Conservation (phyloP, 2,329 filamentous ascomycete genomes). For the Phyllachora maydis region DNA sequence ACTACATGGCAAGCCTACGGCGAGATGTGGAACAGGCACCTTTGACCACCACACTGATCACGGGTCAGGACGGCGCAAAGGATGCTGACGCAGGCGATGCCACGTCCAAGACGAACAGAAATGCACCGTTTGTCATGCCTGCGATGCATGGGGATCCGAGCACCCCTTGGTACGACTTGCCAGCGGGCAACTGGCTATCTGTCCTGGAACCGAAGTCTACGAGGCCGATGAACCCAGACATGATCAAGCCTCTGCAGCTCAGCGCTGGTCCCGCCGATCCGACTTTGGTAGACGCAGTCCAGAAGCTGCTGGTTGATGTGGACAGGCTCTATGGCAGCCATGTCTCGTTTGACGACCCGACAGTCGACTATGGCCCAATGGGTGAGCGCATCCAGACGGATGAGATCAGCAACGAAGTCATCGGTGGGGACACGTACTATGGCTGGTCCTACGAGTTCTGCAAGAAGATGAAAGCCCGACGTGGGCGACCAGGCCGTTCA, state of each 20-base stretch:
- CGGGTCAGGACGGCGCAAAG: constrained; percentile 3
- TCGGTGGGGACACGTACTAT: constrained; percentile 59
- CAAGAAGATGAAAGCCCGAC: constrained; percentile 51
- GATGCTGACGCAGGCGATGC: constrained; percentile 5
- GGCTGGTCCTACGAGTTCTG: constrained; percentile 73
- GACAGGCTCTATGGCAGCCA: constrained; percentile 44
- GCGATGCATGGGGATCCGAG: constrained; percentile 55
- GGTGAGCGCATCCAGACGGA: constrained; percentile 48
- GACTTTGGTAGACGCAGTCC: constrained; percentile 45
- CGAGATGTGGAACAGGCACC: constrained; percentile 24
- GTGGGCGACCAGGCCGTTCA: no score
- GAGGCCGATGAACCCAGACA: constrained; percentile 48
- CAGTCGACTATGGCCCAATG: constrained; percentile 51
- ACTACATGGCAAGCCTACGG: constrained; percentile 35
- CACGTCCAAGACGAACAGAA: constrained; percentile 22
- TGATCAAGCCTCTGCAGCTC: constrained; percentile 53
- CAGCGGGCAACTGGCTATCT: constrained; percentile 62
- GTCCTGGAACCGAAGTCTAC: constrained; percentile 60
- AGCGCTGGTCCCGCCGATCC: constrained; percentile 46
- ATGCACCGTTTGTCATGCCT: constrained; percentile 50
- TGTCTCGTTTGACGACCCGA: constrained; percentile 21
- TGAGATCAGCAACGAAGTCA: constrained; percentile 40
- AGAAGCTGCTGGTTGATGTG: constrained; percentile 46
- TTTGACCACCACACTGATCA: no score
- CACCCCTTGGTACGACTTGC: constrained; percentile 62